Evolutionary conservation across 441 rosid species (phyloP), one percentile per base, ranked within the genome.

Genomic region (Erodium trifolium): DNA sequence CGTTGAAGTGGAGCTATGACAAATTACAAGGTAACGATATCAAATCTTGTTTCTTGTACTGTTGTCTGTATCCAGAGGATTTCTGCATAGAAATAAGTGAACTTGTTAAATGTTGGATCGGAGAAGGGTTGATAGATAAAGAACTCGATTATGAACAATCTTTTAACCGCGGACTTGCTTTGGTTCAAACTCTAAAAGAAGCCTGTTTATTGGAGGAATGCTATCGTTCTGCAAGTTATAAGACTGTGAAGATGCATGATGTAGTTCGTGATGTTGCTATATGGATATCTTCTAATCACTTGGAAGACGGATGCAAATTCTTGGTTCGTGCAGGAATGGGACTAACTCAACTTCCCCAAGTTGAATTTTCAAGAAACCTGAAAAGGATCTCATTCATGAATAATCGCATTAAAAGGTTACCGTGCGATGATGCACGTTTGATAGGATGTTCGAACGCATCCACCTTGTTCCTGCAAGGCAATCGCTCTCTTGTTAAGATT

Each of bases 1-100:
- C n/a, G n/a, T n/a, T 31, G 4, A 31, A 31, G 34, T 31, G 34
- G 34, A 31, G 34, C 34, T 31, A 31, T 31, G 59, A 51, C 18
- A 10, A 4, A 13, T n/a, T 51, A n/a, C 17, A 51, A 51, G 59
- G 59, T 51, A n/a, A 51, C 6, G 4, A n/a, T 31, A 31, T 31
- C 34, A 31, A 31, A 31, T 31, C 34, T 31, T 31, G 34, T 31
- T 31, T 31, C 34, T 13, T 82, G 9, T 78, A 78, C 35, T 80
- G 80, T 18, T 75, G 80, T 60, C 73, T 82, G 8, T 82, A 72
- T 67, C 83, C 86, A 2, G 78, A 82, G 34, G 81, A 82, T 68
- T 74, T 67, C 71, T 78, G 80, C 35, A 74, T 80, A 31, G 74
- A 74, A 63, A 57, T 67, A 69, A 39, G 74, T 3, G 82, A 82